phyloP scores from a whole-genome alignment of 2,329 filamentous ascomycete species.

The Colletotrichum sp. region DNA sequence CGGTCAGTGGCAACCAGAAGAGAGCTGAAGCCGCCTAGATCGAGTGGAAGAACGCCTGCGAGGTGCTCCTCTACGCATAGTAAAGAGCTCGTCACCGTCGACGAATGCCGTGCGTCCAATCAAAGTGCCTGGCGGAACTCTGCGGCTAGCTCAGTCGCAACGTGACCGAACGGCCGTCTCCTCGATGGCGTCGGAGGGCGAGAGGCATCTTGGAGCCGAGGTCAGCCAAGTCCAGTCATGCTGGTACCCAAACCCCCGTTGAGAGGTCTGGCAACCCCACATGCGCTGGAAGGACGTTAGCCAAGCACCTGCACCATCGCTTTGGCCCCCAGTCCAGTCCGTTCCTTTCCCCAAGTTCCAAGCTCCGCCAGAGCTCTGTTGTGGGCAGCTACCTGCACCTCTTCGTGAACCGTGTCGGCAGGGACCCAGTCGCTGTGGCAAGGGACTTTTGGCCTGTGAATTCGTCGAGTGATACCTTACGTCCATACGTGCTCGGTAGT shows the following conservation, averaged over 20 bases:
- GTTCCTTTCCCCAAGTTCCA: not conserved
- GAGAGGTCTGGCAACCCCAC: not conserved
- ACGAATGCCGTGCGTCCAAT: not conserved
- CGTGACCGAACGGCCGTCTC: not conserved
- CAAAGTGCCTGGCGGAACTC: not conserved
- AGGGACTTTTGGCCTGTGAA: not conserved
- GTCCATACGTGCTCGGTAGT: not conserved
- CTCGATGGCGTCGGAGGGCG: not conserved
- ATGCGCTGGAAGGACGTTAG: not conserved
- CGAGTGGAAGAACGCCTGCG: not conserved
- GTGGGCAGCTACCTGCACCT: not conserved
- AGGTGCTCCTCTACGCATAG: not conserved
- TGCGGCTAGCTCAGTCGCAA: not conserved
- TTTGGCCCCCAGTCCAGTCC: not conserved
- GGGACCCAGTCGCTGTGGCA: not conserved
- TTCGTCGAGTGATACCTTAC: not conserved
- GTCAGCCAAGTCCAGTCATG: not conserved
- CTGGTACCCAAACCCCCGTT: not conserved
- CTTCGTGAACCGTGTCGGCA: not conserved
- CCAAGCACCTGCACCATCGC: not conserved
- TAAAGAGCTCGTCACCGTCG: not conserved
- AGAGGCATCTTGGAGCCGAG: not conserved
- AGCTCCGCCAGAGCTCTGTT: not conserved
- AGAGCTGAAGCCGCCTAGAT: not conserved
- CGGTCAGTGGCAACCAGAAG: not conserved